A percentile compares a stretch with the other conserved stretches of the same genome.
Evolutionary conservation across 768 basidiomycete genomes (phyloP).

Genomic region (Kwoniella botswanensis): DNA sequence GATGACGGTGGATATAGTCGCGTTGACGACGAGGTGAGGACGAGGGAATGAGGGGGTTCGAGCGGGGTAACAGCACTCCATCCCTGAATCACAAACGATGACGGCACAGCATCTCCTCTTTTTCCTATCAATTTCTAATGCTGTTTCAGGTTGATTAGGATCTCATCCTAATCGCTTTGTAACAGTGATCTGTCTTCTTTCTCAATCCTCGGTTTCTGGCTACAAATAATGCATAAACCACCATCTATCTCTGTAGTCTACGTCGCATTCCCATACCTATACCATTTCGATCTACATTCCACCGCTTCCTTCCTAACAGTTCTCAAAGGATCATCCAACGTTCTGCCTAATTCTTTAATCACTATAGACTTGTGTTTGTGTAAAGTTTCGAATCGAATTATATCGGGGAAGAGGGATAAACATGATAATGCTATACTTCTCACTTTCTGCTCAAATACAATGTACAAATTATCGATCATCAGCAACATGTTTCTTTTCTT

Average conservation of each 20-base stretch:
- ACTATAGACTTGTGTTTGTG: slow-evolving; percentile 78
- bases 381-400: slow-evolving; percentile 79
- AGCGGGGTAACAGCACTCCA: neutral
- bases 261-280: slow-evolving; percentile 23
- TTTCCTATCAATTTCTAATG: neutral
- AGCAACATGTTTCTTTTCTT: neutral
- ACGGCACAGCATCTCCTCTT: neutral
- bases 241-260: neutral
- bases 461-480: neutral
- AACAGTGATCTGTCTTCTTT: no score
- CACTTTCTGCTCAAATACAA: slow-evolving; percentile 66
- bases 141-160: slow-evolving; percentile 1
- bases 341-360: slow-evolving; percentile 73
- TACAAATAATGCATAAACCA: neutral
- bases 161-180: neutral
- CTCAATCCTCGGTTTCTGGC: no score
- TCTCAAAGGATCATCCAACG: slow-evolving; percentile 87
- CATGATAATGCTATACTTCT: slow-evolving; percentile 76
- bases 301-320: slow-evolving; percentile 86
- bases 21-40: neutral
- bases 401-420: slow-evolving; percentile 72
- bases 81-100: slow-evolving; percentile 5
- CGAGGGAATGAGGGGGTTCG: neutral
- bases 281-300: slow-evolving; percentile 67
- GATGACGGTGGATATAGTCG: neutral